Base-by-base conservation (phyloP, 176 grass and related monocot species). In the Alopecurus myosuroides region DNA sequence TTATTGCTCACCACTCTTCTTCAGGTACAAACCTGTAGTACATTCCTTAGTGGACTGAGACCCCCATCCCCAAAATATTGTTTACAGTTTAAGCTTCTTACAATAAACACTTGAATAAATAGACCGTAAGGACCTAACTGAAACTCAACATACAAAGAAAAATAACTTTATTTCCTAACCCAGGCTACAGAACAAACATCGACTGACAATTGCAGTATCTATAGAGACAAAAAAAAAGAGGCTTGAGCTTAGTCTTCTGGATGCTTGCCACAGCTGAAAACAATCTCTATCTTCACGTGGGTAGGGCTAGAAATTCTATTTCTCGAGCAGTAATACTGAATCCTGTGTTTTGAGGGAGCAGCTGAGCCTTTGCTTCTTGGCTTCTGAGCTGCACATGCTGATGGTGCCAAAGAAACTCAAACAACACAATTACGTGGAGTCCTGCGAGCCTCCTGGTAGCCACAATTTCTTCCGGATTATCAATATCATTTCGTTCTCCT, bases 401-500 rank as follows among this genome's bases (percentile, higher is more conserved):
- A 74, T 3, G 57, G 31, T 15, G 34, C 37, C 44, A 84, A 88
- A 85, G 82, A 84, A 70, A 82, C 12, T 72, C 40, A 28, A 83
- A 5, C 9, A 13, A 37, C 12, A 76, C 31, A 42, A 65, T 88
- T 87, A 99, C 6, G 35, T 77, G 9, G 91, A 90, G 82, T 79
- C 86, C 42, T 92, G 88, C 5, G 80, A 73, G 44, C 52, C 80
- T 78, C 81, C 82, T 49, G 88, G 68, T 37, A 80, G 80, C 96
- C 92, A 93, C 77, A 90, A 35, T 79, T 94, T 99, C 89, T 99
- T 99, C 64, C 82, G 81, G 85, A 96, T 88, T 71, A 99, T 66
- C 22, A 99, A 73, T 55, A 99, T 78, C 62, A 90, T 93, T 68
- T 99, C 97, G 4, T 60, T 88, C 46, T 96, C 93, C 37, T 95